These are phyloP conservation scores for Rhizopogon roseolus DNA, from an alignment of 768 basidiomycete genomes.

Conservation along the genomic window DNA sequence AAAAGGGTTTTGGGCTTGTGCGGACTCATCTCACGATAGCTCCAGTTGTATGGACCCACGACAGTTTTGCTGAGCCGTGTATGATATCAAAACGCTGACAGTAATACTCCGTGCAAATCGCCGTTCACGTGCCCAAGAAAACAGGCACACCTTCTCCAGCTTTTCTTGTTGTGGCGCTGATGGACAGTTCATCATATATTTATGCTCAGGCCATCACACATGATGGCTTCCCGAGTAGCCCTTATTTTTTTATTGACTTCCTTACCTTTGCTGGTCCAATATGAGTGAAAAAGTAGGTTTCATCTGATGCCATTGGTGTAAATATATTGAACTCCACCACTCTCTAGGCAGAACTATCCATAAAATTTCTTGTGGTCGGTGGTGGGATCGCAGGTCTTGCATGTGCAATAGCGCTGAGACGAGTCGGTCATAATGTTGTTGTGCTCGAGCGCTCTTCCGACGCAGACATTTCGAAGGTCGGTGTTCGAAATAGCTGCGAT, in stretches of 20 bases:
- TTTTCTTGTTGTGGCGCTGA: not conserved
- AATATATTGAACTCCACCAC: not conserved
- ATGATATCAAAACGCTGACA: not conserved
- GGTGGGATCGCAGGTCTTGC: constrained; percentile 54
- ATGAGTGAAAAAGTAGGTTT: not conserved
- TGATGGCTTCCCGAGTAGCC: not conserved
- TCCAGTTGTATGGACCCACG: not conserved
- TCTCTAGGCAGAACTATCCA: constrained; percentile 9
- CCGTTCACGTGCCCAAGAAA: not conserved
- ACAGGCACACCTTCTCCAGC: not conserved
- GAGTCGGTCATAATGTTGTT: constrained; percentile 56
- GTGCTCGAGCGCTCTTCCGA: constrained; percentile 48
- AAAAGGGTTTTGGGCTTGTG: not conserved
- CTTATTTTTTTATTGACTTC: not conserved
- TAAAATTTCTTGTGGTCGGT: constrained; percentile 44
- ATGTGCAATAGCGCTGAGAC: constrained; percentile 47
- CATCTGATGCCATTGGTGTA: not conserved
- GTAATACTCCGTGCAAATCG: not conserved
- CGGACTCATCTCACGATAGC: not conserved
- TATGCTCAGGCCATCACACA: not conserved
- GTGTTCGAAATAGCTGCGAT: not conserved
- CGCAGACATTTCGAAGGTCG: constrained; percentile 30
- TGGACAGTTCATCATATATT: not conserved
- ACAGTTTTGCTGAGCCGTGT: not conserved
- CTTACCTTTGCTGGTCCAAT: not conserved